Percentiles rank a stretch among this genome's conserved stretches.
Evolutionary conservation across 805 yeast species (phyloP).

Genomic region (Candida boidinii): DNA sequence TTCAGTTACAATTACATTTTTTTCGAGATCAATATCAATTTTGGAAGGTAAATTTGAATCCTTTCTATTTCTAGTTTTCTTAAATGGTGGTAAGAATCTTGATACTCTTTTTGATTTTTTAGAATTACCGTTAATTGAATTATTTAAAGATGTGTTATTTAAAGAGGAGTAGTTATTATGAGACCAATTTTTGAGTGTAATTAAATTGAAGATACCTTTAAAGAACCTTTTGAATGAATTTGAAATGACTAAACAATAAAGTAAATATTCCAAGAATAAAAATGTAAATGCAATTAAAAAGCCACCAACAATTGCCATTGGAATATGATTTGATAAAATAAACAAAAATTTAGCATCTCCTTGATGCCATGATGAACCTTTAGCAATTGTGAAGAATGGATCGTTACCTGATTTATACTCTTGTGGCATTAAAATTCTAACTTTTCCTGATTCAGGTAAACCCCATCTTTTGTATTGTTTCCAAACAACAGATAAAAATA

Average conservation of each 20-base stretch:
- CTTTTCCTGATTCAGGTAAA: slow-evolving; percentile 54
- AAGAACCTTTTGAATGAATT: slow-evolving; percentile 11
- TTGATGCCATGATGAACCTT: slow-evolving; percentile 90
- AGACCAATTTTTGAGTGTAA: slow-evolving; percentile 14
- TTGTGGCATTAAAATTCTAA: slow-evolving; percentile 61
- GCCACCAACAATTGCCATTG: slow-evolving; percentile 64
- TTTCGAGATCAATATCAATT: slow-evolving; percentile 26
- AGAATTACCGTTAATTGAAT: neutral
- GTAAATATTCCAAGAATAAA: slow-evolving; percentile 37
- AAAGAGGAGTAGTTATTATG: slow-evolving; percentile 6
- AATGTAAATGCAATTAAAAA: slow-evolving; percentile 44
- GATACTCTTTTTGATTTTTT: neutral
- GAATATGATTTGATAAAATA: slow-evolving; percentile 64
- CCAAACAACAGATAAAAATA: slow-evolving; percentile 80
- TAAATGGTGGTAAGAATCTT: slow-evolving; percentile 1
- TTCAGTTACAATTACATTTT: slow-evolving; percentile 17
- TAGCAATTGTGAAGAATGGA: slow-evolving; percentile 65
- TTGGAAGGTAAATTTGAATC: slow-evolving; percentile 44
- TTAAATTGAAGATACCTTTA: slow-evolving; percentile 14
- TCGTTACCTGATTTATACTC: slow-evolving; percentile 57
- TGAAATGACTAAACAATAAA: slow-evolving; percentile 28
- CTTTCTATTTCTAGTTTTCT: slow-evolving; percentile 37
- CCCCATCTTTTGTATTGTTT: slow-evolving; percentile 81
- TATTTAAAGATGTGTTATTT: neutral
- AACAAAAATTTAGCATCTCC: slow-evolving; percentile 80